A percentile compares a stretch with the other conserved stretches of the same genome.
Evolutionary conservation across 192 early-diverging fungal species (phyloP).

Genomic region (Coemansia sp.): DNA sequence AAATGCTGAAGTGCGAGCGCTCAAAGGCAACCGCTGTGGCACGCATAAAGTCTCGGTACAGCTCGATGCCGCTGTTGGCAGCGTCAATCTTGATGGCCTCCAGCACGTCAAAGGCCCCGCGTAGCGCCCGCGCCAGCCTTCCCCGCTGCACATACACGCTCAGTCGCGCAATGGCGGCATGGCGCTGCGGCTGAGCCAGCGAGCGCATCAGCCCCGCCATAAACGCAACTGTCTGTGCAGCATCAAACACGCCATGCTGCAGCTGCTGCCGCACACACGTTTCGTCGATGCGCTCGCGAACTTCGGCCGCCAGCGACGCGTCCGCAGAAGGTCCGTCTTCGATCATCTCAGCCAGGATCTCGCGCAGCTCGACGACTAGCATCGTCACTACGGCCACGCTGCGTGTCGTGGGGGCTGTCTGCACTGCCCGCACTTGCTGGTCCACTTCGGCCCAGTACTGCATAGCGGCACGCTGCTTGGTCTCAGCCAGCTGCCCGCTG

Average conservation of each 20-base stretch:
- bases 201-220: slow-evolving; percentile 61
- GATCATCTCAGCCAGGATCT: slow-evolving; percentile 63
- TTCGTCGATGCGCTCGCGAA: slow-evolving; percentile 57
- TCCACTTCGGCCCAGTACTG: slow-evolving; percentile 74
- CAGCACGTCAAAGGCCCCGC: slow-evolving; percentile 65
- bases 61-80: slow-evolving; percentile 63
- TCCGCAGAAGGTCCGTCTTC: slow-evolving; percentile 39
- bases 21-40: slow-evolving; percentile 67
- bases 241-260: slow-evolving; percentile 64
- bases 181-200: slow-evolving; percentile 68
- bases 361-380: slow-evolving; percentile 72
- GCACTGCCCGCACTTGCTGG: slow-evolving; percentile 43
- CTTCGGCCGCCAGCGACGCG: slow-evolving; percentile 31
- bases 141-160: slow-evolving; percentile 56
- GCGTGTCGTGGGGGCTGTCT: not conserved
- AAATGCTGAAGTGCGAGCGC: slow-evolving; percentile 61
- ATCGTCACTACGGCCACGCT: slow-evolving; percentile 53
- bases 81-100: slow-evolving; percentile 61
- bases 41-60: slow-evolving; percentile 66
- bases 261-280: slow-evolving; percentile 62
- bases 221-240: slow-evolving; percentile 57
- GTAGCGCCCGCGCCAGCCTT: slow-evolving; percentile 62
- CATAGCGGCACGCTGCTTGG: slow-evolving; percentile 60
- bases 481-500: slow-evolving; percentile 65
- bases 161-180: slow-evolving; percentile 64